A percentile compares a stretch with the other conserved stretches of the same genome.
These are phyloP conservation scores for Eragrostis tef DNA, from an alignment of 202 grass and related monocot species.

Conservation along the genomic window DNA sequence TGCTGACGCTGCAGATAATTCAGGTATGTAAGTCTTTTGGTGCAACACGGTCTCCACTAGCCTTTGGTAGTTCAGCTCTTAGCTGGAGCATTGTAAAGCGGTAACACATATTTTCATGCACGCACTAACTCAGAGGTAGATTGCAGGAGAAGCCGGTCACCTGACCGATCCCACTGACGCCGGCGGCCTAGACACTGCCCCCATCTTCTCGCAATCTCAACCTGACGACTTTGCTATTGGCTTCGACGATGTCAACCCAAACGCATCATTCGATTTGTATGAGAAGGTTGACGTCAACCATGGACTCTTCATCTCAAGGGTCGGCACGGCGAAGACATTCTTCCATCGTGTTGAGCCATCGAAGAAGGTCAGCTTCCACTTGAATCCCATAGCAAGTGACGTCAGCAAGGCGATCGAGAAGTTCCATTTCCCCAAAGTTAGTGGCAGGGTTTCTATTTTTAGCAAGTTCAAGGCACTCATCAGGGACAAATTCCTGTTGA, in stretches of 20 bases:
- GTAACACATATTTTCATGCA: slow-evolving; percentile 12
- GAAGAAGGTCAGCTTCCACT: slow-evolving; percentile 69
- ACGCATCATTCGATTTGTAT: slow-evolving; percentile 54
- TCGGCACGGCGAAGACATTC: slow-evolving; percentile 58
- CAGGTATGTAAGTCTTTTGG: slow-evolving; percentile 59
- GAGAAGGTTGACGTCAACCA: slow-evolving; percentile 72
- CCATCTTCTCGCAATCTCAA: slow-evolving; percentile 87
- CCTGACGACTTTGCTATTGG: slow-evolving; percentile 67
- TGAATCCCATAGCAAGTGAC: slow-evolving; percentile 57
- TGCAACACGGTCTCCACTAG: background rate
- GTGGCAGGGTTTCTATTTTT: slow-evolving; percentile 56
- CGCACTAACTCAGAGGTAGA: slow-evolving; percentile 72
- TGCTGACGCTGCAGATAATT: slow-evolving; percentile 58
- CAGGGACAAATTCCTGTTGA: slow-evolving; percentile 56
- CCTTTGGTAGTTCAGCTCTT: background rate
- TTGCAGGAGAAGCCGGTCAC: slow-evolving; percentile 93
- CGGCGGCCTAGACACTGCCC: slow-evolving; percentile 46
- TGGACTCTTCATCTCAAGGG: slow-evolving; percentile 64
- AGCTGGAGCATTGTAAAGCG: background rate
- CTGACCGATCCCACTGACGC: slow-evolving; percentile 58
- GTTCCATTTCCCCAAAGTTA: slow-evolving; percentile 64
- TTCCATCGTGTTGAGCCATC: slow-evolving; percentile 61
- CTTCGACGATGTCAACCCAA: slow-evolving; percentile 51
- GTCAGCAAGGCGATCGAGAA: slow-evolving; percentile 60
- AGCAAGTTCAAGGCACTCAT: slow-evolving; percentile 68